Base-by-base conservation (phyloP, 2,329 filamentous ascomycete species). In the Colletotrichum somersetense region DNA sequence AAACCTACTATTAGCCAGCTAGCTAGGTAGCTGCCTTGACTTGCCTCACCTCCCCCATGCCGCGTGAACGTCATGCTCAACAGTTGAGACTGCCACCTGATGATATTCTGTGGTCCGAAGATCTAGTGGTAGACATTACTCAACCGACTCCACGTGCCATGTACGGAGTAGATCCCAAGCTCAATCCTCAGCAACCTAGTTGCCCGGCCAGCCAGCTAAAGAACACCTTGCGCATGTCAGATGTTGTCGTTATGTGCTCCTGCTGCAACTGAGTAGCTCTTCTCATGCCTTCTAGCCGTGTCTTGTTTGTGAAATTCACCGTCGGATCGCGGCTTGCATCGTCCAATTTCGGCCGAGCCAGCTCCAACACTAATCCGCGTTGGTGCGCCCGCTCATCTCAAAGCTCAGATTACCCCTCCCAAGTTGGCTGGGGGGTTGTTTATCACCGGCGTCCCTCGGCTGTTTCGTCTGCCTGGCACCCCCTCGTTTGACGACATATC, bases 271-370 rank as follows among this genome's bases (percentile, higher is more conserved):
- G 50, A 42, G 40, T 50, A 62, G 26, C 57, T 3, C 64, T n/a
- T 50, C 38, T 12, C 35, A 18, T 62, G 26, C 30, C 65, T 61
- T 59, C 20, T 40, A 40, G 59, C 52, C 26, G 46, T 38, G 18
- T 44, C 23, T 52, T 52, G 12, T 63, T 38, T 26, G 26, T 58
- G 44, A 33, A 52, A 52, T 62, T 18, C 18, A 35, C 38, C 6
- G 23, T 46, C 20, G 18, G 52, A n/a, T 44, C 30, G 4, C 63
- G 23, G 30, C 44, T 33, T 40, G 8, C n/a, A 20, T 11, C 40
- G 3, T 33, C 38, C 11, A n/a, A 20, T 69, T 26, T 72, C 66
- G 59, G 69, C 69, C 69, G 66, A 64, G 30, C 53, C 59, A 53
- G 69, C 30, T 42, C 70, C 59, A 66, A 38, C 50, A 18, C 26